Base-by-base conservation (phyloP, 2,329 filamentous ascomycete species). In the Parafenestella ontariensis region DNA sequence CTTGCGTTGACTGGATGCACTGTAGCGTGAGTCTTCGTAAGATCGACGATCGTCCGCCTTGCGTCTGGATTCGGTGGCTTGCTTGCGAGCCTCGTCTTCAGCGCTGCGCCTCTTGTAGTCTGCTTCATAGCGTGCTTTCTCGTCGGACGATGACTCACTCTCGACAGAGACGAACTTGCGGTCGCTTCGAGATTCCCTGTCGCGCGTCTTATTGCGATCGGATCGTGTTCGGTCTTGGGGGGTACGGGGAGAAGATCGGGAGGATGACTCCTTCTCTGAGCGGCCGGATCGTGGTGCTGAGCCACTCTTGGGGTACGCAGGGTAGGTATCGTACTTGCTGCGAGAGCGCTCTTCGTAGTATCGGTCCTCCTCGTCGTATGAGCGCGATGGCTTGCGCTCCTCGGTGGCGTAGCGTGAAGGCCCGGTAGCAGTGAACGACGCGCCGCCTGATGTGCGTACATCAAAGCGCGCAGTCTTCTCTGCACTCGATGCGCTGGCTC, bases 251-350 rank as follows among this genome's bases (percentile, higher is more conserved):
- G 54, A 64, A 56, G 59, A 62, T 48, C 49, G 53, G 15, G 49
- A 52, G 17, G 61, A 53, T n/a, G 61, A 46, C 47, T 73, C 70
- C 57, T 72, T 72, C 15, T 73, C 70, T 29, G 58, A 24, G 31
- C 70, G 70, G 7, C 65, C 60, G 2, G 66, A 55, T 46, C 69
- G 69, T 6, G 65, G 47, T 2, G 67, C 46, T 15, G 65, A 46
- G 56, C 48, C 65, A 37, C 72, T 57, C 56, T 72, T 74, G 28
- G 68, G 60, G 41, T 66, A 71, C 21, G 73, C 69, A 49, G 78
- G 75, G 52, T 78, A 77, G 9, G 73, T 73, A 29, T 76, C 68
- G 52, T 77, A 73, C 56, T 78, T 78, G 47, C 75, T 49, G 29
- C 54, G 68, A 23, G 72, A 60, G 51, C 76, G 69, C 6, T 73